Evolutionary conservation across 140 eudicot species (phyloP).

Genomic region (Bidens hawaiensis): DNA sequence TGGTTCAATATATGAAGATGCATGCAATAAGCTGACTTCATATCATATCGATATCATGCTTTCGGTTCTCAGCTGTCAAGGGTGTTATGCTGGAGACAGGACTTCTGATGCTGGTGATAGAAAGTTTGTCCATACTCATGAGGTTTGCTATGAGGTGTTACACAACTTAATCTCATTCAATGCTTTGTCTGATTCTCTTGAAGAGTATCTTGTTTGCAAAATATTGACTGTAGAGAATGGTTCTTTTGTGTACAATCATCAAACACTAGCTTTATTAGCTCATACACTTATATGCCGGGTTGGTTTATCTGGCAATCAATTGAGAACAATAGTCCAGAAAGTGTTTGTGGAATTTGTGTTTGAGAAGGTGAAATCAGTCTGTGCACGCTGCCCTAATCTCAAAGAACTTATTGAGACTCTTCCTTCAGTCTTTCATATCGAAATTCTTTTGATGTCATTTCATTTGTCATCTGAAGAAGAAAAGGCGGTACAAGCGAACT

Average conservation of each 20-base stretch:
- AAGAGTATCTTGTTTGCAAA: constrained; percentile 63
- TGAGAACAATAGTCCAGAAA: constrained; percentile 58
- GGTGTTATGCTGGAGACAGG: constrained; percentile 57
- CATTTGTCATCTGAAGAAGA: constrained; percentile 87
- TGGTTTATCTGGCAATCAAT: constrained; percentile 56
- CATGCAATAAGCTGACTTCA: constrained; percentile 52
- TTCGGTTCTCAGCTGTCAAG: constrained; percentile 56
- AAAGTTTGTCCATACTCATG: constrained; percentile 58
- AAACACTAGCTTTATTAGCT: constrained; percentile 77
- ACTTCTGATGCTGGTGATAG: constrained; percentile 40
- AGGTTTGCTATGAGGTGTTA: constrained; percentile 71
- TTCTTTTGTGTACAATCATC: constrained; percentile 61
- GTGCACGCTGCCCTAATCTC: constrained; percentile 33
- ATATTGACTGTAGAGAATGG: constrained; percentile 70
- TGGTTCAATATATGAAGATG: constrained; percentile 56
- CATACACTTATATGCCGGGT: constrained; percentile 54
- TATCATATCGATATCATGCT: constrained; percentile 71
- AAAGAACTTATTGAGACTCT: constrained; percentile 64
- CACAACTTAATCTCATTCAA: constrained; percentile 54
- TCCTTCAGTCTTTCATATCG: constrained; percentile 88
- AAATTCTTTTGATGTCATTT: constrained; percentile 79
- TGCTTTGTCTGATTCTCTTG: constrained; percentile 57
- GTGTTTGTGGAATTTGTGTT: constrained; percentile 53
- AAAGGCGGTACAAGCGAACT: constrained; percentile 51
- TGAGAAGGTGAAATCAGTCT: constrained; percentile 50